phyloP scores from a whole-genome alignment of 805 yeast genomes.

The Saccharomyces mikatae region DNA sequence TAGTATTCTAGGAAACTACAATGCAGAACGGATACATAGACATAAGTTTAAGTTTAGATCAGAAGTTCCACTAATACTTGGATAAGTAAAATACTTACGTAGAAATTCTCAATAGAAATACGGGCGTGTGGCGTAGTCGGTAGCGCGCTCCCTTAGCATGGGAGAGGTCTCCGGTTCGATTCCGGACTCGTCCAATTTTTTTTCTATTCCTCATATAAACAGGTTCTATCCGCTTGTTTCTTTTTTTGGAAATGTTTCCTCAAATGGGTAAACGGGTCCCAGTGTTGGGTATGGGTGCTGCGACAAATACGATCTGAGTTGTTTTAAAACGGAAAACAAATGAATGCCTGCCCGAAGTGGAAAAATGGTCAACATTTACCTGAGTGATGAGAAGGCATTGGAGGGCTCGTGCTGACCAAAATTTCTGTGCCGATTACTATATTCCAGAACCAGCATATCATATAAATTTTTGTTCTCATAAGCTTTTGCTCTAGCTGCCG shows the following conservation, averaged over 20 bases:
- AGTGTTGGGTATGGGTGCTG: neutral
- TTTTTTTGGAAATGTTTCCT: neutral
- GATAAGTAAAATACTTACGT: too few species aligned
- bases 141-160: constrained; percentile 51
- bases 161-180: neutral
- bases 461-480: neutral
- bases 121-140: constrained; percentile 70
- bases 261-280: neutral
- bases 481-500: neutral
- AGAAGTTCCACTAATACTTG: too few species aligned
- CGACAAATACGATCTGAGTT: neutral
- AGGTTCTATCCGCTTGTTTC: neutral
- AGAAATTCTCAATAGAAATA: too few species aligned
- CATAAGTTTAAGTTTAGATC: too few species aligned
- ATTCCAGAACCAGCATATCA: neutral
- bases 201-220: neutral
- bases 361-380: neutral
- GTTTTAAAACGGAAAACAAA: neutral
- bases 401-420: neutral
- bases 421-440: neutral
- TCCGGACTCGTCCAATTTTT: neutral
- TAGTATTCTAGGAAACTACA: too few species aligned
- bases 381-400: neutral
- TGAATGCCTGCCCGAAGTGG: neutral
- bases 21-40: too few species aligned